Evolutionary conservation across 2,329 filamentous ascomycete genomes (phyloP), one percentile per base, ranked within the genome.

Genomic region (Orbilia ellipsospora): DNA sequence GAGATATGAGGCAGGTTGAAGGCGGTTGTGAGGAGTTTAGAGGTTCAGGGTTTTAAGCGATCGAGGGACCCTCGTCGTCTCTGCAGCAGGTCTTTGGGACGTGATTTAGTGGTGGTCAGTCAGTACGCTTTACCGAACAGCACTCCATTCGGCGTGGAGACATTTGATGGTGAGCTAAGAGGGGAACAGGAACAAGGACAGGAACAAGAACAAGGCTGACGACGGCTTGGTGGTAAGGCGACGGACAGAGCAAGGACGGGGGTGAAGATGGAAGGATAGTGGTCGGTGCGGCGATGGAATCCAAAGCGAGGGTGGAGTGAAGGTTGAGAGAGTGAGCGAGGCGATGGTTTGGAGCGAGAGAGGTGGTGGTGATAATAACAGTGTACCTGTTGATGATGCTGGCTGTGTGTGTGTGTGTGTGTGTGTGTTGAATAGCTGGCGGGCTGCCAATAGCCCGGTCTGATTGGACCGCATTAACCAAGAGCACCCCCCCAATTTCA

Each of bases 21-120:
- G 44, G 69, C 69, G 62, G 62, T 66, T 67, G 62, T 66, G 70
- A 68, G 62, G 62, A 74, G 70, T 67, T 74, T 36, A 36, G 70
- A 73, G 50, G 70, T 74, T 75, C 64, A 69, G 64, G 72, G 72
- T 69, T 75, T 64, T 75, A 69, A 69, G 64, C 72, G 72, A 75
- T 69, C 64, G 64, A 75, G 60, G 63, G 26, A 31, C 54, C 23
- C 36, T 62, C 52, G 20, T 10, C n/a, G 44, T 48, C 48, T 52
- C 40, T 50, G 57, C 61, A 66, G 8, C 44, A n/a, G 44, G 1
- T 15, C 67, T 52, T 8, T 36, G 45, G 28, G 48, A 60, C 59
- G 66, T 63, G 66, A 61, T 62, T 36, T 36, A 10, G 31, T 36
- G 31, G 31, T 36, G 6, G 57, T 60, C 65, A 69, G 62, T 63